Evolutionary conservation across 2,329 filamentous ascomycete species (phyloP), one percentile per base, ranked within the genome.

Genomic region (Fusarium sp.): DNA sequence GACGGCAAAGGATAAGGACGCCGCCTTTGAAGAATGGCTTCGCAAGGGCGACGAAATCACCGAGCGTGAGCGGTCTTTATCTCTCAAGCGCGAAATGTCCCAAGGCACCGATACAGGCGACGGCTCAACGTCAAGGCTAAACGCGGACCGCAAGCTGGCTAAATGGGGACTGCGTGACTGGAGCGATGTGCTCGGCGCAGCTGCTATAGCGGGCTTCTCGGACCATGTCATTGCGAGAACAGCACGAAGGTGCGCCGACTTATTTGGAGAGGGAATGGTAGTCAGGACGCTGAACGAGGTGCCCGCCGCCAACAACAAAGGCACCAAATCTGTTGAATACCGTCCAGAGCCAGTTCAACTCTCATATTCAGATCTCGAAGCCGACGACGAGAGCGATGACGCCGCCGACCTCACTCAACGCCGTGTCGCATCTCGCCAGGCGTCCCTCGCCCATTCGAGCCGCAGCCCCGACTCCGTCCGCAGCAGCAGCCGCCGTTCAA

Each of bases 151-250:
- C n/a, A 75, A 67, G 50, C 68, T 75, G 4, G 63, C 68, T 3
- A 69, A 73, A 40, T 81, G 74, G 72, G 80, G 75, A 12, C 78
- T 87, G 11, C 84, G 91, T 22, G 91, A 96, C 77, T 98, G 94
- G 94, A 90, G 88, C 65, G 91, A 96, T 65, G 85, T 97, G 2
- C 77, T 97, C 26, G 91, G 91, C 1, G 82, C 92, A 1, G 94
- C 94, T 3, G 84, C 91, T 0, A 77, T 96, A 45, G 85, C 85
- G 2, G 92, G 91, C 0, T 93, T 93, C 76, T 79, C 90, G 2
- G 75, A 81, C 0, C 75, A 79, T 1, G 89, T 88, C 1, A 76
- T 97, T 11, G 84, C 87, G 48, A 85, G 91, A 28, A 85, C 92
- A 0, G 85, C 90, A 2, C 82, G 88, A 70, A 85, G 94, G 44